These are phyloP conservation scores for Gloeopeniophorella convolvens DNA, from an alignment of 768 basidiomycete species.

Conservation along the genomic window DNA sequence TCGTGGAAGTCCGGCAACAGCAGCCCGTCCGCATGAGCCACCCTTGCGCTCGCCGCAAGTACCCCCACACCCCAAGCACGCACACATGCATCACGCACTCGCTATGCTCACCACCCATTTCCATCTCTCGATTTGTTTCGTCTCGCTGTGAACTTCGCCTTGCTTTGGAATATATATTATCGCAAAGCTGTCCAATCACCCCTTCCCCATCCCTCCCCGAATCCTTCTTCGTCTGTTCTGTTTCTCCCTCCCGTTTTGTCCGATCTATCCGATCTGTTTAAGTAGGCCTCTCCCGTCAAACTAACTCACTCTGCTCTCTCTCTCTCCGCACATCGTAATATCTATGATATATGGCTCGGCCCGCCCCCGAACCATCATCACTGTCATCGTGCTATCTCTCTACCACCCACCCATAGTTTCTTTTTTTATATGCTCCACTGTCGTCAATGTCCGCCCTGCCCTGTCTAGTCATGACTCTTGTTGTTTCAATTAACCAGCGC, in stretches of 20 bases:
- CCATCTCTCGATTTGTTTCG: conserved; percentile 15
- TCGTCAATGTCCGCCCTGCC: conserved; percentile 17
- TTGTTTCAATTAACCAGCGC: conserved; percentile 18
- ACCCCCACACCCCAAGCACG: too few species aligned
- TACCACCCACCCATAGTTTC: conserved; percentile 14
- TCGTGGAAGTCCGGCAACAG: conserved; percentile 7
- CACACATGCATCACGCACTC: too few species aligned
- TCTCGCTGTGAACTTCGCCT: conserved; percentile 18
- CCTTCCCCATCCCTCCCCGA: not conserved
- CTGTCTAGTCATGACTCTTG: conserved; percentile 8
- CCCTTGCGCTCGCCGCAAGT: not conserved
- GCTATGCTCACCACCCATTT: conserved; percentile 4
- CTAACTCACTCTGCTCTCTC: conserved; percentile 6
- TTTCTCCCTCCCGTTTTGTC: too few species aligned
- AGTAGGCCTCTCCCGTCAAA: conserved; percentile 3
- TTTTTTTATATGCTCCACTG: too few species aligned
- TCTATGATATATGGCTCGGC: too few species aligned
- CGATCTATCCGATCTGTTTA: conserved; percentile 3
- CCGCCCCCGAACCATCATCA: too few species aligned
- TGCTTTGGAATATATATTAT: conserved; percentile 19
- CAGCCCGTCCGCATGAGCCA: conserved; percentile 6
- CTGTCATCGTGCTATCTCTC: conserved; percentile 18
- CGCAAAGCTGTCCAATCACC: conserved; percentile 15
- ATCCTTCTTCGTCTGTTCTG: not conserved
- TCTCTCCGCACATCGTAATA: too few species aligned